Conservation (phyloP, 441 rosid species). For the Pelargonium australe region DNA sequence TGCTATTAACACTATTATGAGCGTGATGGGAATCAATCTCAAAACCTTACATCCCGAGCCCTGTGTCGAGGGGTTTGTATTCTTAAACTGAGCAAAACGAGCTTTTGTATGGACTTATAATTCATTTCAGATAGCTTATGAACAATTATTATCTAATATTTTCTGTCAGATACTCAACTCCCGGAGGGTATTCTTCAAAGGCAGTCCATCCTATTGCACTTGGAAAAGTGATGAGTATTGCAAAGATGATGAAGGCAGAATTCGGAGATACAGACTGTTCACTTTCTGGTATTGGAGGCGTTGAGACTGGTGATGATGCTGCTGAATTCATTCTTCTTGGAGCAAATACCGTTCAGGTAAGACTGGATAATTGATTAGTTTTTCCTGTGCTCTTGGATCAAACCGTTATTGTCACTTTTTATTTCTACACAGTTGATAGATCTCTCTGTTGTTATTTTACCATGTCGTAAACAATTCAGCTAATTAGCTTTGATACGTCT, state of each 20-base stretch:
- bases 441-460: background rate
- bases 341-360: conserved; percentile 87
- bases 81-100: conserved; percentile 18
- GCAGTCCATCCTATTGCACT: conserved; percentile 96
- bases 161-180: conserved; percentile 79
- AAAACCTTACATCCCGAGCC: conserved; percentile 85
- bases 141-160: conserved; percentile 13
- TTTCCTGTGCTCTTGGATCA: background rate
- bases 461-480: too few species aligned
- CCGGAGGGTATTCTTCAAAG: conserved; percentile 87
- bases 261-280: conserved; percentile 48
- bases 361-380: background rate
- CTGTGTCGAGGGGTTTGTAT: conserved; percentile 84
- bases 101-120: conserved; percentile 1
- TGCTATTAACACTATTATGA: conserved; percentile 93
- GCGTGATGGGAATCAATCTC: conserved; percentile 88
- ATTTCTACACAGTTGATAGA: background rate
- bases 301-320: conserved; percentile 85
- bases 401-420: background rate
- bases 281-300: conserved; percentile 93
- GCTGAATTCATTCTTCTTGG: conserved; percentile 91
- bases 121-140: conserved; percentile 11
- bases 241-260: conserved; percentile 80
- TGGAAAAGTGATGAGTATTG: conserved; percentile 80
- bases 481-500: too few species aligned